Evolutionary conservation across 2,329 filamentous ascomycete genomes (phyloP).

Genomic region (Nothophoma quercina): DNA sequence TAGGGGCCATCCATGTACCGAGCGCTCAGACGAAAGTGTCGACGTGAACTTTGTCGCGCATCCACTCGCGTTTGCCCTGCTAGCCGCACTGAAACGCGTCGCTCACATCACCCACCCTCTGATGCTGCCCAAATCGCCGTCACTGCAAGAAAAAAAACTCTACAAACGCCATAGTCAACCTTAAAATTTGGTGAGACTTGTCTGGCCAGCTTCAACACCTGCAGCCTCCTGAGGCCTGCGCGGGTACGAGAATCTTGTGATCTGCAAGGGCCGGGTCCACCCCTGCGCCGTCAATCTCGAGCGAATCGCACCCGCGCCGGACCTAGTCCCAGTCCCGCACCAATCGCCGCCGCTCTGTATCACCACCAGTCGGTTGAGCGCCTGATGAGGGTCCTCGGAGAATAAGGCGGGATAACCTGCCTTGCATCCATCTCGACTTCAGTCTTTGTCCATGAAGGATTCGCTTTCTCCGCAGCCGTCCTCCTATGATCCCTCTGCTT

Average conservation of each 20-base stretch:
- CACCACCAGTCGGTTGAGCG: not conserved
- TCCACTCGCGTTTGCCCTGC: not conserved
- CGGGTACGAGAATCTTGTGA: not conserved
- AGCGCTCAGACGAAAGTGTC: not conserved
- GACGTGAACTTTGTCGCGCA: not conserved
- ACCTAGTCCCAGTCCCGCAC: too few relatives aligned
- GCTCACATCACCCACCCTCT: not conserved
- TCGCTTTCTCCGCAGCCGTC: too few relatives aligned
- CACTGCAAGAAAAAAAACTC: too few relatives aligned
- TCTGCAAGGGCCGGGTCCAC: constrained; percentile 4
- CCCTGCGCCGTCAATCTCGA: not conserved
- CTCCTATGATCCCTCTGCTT: too few relatives aligned
- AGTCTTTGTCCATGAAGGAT: too few relatives aligned
- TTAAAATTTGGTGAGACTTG: not conserved
- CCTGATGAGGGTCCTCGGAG: constrained; percentile 2
- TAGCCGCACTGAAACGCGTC: not conserved
- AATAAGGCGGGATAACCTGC: not conserved
- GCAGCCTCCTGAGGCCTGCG: not conserved
- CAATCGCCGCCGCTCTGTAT: not conserved
- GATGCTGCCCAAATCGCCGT: too few relatives aligned
- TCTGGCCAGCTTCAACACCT: not conserved
- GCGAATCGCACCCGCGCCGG: not conserved
- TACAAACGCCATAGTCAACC: too few relatives aligned
- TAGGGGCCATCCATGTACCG: constrained; percentile 1
- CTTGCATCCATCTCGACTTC: not conserved